A percentile compares a stretch with the other conserved stretches of the same genome.
These are phyloP conservation scores for Mycosphaerelloides madeirae DNA, from an alignment of 2,329 filamentous ascomycete genomes.

Conservation along the genomic window DNA sequence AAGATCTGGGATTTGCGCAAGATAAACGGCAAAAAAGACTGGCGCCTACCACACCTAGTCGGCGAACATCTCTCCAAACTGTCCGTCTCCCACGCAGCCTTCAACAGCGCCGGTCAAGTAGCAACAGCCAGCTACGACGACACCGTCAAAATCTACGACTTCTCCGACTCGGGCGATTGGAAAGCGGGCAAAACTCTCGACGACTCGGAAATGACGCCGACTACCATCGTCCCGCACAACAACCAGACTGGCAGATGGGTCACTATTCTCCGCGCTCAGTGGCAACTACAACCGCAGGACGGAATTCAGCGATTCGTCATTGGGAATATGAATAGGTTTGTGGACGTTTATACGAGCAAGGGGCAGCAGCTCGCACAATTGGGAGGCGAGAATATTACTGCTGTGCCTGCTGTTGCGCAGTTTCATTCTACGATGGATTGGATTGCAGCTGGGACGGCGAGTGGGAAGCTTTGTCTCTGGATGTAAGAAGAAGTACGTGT, in stretches of 20 bases:
- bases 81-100: conserved; percentile 88
- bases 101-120: conserved; percentile 77
- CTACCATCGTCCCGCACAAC: conserved; percentile 71
- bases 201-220: conserved; percentile 63
- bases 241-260: conserved; percentile 96
- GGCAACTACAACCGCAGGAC: conserved; percentile 75
- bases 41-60: conserved; percentile 61
- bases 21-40: conserved; percentile 57
- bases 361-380: conserved; percentile 86
- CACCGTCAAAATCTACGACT: conserved; percentile 86
- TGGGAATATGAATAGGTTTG: conserved; percentile 86
- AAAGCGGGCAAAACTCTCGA: conserved; percentile 49
- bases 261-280: conserved; percentile 79
- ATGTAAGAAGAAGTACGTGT: too few relatives aligned
- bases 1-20: conserved; percentile 91
- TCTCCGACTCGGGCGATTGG: conserved; percentile 45
- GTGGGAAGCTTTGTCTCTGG: conserved; percentile 90
- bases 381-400: conserved; percentile 84
- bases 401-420: conserved; percentile 85
- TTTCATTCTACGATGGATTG: conserved; percentile 85
- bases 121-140: conserved; percentile 95
- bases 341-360: conserved; percentile 78
- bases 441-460: conserved; percentile 87
- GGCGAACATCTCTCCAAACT: conserved; percentile 78
- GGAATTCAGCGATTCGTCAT: conserved; percentile 84